Base-by-base conservation (phyloP, 2,329 filamentous ascomycete genomes). In the Exophiala sp. region DNA sequence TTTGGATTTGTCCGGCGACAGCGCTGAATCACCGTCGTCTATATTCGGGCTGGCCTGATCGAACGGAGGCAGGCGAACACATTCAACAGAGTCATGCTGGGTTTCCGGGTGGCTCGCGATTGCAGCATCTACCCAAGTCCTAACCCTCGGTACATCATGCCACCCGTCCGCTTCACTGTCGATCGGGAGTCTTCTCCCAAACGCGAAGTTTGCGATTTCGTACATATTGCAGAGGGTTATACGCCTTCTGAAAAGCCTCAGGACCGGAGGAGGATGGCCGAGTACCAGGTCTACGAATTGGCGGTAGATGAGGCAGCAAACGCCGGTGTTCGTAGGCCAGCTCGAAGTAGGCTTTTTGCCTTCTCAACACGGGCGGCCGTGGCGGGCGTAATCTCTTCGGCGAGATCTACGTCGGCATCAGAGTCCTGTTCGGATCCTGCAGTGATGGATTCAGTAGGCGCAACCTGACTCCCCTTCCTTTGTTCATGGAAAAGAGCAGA, bases 221-320 rank as follows among this genome's bases (percentile, higher is more conserved):
- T 48, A 97, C 86, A 60, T 88, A 88, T 66, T 97, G 93, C 19
- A 98, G 70, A 3, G 91, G 93, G 64, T 98, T 95, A 65, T 97
- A 97, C 1, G 75, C 70, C 45, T 90, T 82, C 53, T 52, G 55
- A 23, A 50, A 44, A 22, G 27, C 62, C 55, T 70, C 67, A 50
- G 66, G 62, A 1, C 66, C 60, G 3, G 27, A 19, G 18, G 56
- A 51, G 3, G 47, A 45, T 30, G 57, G 41, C 9, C 54, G 54
- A 10, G 29, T 44, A 2, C 46, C 52, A 24, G 58, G 58, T 14
- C 52, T 59, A 24, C 60, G 65, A 27, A 97, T 68, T 0, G 88
- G 88, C 7, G 89, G 87, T 0, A 97, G 72, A 55, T 83, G 76
- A 24, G 86, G 78, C n/a, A 97, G 73, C 8, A 97, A 70, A 2